These are phyloP conservation scores for Pulicaria dysenterica DNA, from an alignment of 129 eudicot genomes.

Conservation along the genomic window DNA sequence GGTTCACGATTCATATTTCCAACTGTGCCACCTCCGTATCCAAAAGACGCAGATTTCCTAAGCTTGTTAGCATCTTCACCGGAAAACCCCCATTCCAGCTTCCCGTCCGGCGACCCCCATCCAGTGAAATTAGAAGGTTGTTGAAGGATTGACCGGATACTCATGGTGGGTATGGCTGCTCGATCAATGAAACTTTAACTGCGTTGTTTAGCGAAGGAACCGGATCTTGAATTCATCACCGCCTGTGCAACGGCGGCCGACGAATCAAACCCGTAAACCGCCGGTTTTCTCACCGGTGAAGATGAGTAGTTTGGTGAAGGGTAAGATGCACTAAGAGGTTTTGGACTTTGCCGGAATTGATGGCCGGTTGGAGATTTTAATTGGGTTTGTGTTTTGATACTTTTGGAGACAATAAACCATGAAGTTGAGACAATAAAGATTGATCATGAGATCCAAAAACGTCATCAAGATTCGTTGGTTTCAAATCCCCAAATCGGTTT, in stretches of 20 bases:
- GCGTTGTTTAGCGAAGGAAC: constrained; percentile 63
- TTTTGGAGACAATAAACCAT: constrained; percentile 45
- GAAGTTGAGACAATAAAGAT: constrained; percentile 47
- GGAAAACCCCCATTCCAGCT: constrained; percentile 69
- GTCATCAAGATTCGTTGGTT: constrained; percentile 62
- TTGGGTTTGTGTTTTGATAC: constrained; percentile 35
- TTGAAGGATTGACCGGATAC: constrained; percentile 32
- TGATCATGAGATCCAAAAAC: constrained; percentile 56
- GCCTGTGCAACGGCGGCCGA: constrained; percentile 86
- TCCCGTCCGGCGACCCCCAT: constrained; percentile 82
- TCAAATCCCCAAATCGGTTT: constrained; percentile 51
- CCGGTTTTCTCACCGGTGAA: constrained; percentile 52
- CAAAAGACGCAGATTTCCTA: constrained; percentile 80
- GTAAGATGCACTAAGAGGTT: constrained; percentile 63
- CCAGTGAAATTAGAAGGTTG: constrained; percentile 40
- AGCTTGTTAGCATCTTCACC: constrained; percentile 75
- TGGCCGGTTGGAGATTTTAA: constrained; percentile 52
- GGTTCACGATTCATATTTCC: constrained; percentile 45
- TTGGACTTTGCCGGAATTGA: constrained; percentile 52
- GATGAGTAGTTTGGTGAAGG: constrained; percentile 49
- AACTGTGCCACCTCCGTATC: constrained; percentile 43
- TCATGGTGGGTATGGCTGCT: constrained; percentile 26
- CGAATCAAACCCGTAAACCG: constrained; percentile 57
- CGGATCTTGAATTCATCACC: constrained; percentile 72
- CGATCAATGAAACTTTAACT: constrained; percentile 85